phyloP scores from a whole-genome alignment of 2,329 filamentous ascomycete species.

The Orbilia quercus region DNA sequence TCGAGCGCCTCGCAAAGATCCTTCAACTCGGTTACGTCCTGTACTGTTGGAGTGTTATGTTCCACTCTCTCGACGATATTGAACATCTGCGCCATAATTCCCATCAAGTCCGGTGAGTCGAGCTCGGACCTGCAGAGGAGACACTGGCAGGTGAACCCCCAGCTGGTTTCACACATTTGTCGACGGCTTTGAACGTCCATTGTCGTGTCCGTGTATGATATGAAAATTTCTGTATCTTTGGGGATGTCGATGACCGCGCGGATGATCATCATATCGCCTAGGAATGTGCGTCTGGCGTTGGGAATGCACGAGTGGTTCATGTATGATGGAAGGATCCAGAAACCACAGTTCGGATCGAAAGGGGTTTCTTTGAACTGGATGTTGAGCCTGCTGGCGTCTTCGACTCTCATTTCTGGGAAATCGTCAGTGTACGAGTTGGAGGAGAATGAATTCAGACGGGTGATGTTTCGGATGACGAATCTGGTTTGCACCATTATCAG shows the following conservation, averaged over 20 bases:
- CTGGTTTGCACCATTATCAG: not conserved
- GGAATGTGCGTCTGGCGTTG: slow-evolving; percentile 23
- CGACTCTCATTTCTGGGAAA: slow-evolving; percentile 28
- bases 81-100: slow-evolving; percentile 6
- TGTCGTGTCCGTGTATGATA: slow-evolving; percentile 28
- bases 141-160: slow-evolving; percentile 37
- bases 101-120: not conserved
- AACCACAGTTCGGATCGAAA: slow-evolving; percentile 37
- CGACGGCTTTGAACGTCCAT: not conserved
- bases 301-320: slow-evolving; percentile 49
- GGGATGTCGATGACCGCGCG: slow-evolving; percentile 35
- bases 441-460: slow-evolving; percentile 33
- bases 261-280: slow-evolving; percentile 50
- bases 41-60: not conserved
- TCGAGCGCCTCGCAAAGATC: not conserved
- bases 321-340: slow-evolving; percentile 49
- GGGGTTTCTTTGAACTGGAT: slow-evolving; percentile 19
- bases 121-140: slow-evolving; percentile 25
- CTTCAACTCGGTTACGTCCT: slow-evolving; percentile 10
- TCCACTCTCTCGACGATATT: not conserved
- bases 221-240: slow-evolving; percentile 30
- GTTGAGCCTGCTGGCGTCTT: not conserved
- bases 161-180: slow-evolving; percentile 12
- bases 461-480: slow-evolving; percentile 29
- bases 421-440: slow-evolving; percentile 32